These are phyloP conservation scores for Tuber aestivum DNA, from an alignment of 495 filamentous ascomycete species.

Conservation along the genomic window DNA sequence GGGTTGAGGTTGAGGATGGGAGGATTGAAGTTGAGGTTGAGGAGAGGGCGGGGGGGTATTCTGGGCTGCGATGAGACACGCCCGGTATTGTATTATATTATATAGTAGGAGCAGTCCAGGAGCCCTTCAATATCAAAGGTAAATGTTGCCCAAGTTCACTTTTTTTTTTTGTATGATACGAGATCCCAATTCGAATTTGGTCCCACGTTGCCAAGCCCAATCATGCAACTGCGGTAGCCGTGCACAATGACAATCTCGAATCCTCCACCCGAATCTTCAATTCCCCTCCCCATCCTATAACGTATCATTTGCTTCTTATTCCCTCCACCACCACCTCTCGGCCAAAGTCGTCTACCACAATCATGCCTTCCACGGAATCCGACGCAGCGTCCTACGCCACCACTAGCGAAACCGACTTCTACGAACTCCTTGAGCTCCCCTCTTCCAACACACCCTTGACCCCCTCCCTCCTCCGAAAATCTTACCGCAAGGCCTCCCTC, in stretches of 20 bases:
- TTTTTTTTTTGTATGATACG: too few species aligned
- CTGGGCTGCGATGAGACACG: not conserved
- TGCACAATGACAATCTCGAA: not conserved
- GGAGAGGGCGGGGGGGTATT: slow-evolving; percentile 55
- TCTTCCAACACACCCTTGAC: slow-evolving; percentile 51
- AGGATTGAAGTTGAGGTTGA: slow-evolving; percentile 76
- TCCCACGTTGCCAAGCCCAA: not conserved
- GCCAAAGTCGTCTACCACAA: not conserved
- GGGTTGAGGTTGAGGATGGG: slow-evolving; percentile 79
- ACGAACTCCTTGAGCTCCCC: slow-evolving; percentile 68
- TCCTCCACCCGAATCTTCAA: not conserved
- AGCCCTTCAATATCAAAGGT: not conserved
- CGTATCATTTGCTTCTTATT: not conserved
- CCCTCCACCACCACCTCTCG: not conserved
- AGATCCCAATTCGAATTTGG: not conserved
- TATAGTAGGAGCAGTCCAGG: not conserved
- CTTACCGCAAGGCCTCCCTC: slow-evolving; percentile 81
- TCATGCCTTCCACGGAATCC: slow-evolving; percentile 39
- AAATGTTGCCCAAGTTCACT: not conserved
- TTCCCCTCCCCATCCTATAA: not conserved
- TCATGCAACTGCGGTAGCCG: not conserved
- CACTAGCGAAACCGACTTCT: slow-evolving; percentile 70
- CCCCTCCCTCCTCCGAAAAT: slow-evolving; percentile 65
- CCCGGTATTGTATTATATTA: not conserved
- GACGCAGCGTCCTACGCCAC: slow-evolving; percentile 42